A percentile compares a stretch with the other conserved stretches of the same genome.
These are phyloP conservation scores for Phaseolus coccineus DNA, from an alignment of 331 rosid genomes.

Conservation along the genomic window DNA sequence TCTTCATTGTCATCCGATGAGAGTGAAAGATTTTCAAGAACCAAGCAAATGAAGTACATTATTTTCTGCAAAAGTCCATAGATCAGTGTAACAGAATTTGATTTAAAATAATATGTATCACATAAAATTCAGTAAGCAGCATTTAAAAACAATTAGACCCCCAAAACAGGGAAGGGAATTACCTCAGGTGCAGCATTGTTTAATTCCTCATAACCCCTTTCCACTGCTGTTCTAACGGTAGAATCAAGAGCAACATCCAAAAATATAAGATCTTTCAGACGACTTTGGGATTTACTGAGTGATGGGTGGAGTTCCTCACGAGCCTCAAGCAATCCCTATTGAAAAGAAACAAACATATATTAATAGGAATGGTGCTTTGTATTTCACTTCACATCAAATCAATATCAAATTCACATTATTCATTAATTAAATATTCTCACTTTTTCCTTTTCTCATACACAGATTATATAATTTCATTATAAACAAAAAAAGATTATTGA, in stretches of 20 bases:
- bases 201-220: conserved; percentile 87
- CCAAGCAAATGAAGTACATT: conserved; percentile 77
- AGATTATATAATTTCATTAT: background rate
- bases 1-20: conserved; percentile 89
- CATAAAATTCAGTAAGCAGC: conserved; percentile 27
- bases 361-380: background rate
- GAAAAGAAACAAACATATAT: conserved; percentile 28
- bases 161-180: conserved; percentile 35
- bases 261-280: conserved; percentile 93
- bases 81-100: conserved; percentile 43
- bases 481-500: conserved; percentile 28
- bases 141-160: conserved; percentile 34
- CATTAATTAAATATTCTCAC: background rate
- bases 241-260: conserved; percentile 98
- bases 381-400: background rate
- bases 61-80: conserved; percentile 75
- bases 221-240: conserved; percentile 89
- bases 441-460: background rate
- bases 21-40: conserved; percentile 89
- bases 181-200: conserved; percentile 90
- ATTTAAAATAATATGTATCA: conserved; percentile 12
- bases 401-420: background rate
- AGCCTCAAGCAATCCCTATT: conserved; percentile 94
- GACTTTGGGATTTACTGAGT: conserved; percentile 74
- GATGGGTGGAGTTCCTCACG: conserved; percentile 82